phyloP scores from a whole-genome alignment of 305 asterid species.

The Striga hermonthica region DNA sequence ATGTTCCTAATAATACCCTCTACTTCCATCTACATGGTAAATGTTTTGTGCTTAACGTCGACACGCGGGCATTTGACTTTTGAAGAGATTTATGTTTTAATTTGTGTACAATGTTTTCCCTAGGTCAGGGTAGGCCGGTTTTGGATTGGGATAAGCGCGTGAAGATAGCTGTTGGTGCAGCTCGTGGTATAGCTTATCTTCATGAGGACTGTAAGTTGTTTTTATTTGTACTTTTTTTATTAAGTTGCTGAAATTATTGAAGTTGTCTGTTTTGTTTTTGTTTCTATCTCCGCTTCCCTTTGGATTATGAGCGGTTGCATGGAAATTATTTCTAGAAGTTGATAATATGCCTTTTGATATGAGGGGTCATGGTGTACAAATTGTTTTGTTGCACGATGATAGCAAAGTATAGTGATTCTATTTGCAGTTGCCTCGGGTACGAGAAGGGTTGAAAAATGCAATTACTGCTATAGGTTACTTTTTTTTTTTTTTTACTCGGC shows the following conservation, averaged over 20 bases:
- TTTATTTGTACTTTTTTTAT: conserved; percentile 18
- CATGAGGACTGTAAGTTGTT: conserved; percentile 89
- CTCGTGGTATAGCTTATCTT: conserved; percentile 94
- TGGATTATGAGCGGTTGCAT: no score
- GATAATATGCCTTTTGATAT: no score
- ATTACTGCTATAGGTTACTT: background rate
- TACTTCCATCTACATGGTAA: conserved; percentile 96
- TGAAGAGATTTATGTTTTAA: conserved; percentile 10
- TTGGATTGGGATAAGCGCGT: conserved; percentile 80
- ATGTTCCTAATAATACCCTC: conserved; percentile 77
- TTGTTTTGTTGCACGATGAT: no score
- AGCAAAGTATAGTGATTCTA: no score
- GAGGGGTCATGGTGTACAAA: no score
- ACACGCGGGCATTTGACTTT: background rate
- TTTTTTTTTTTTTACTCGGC: background rate
- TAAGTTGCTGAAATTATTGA: background rate
- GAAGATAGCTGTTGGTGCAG: conserved; percentile 81
- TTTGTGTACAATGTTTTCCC: conserved; percentile 1
- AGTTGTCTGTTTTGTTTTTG: no score
- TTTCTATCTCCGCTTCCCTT: no score
- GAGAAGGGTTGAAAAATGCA: background rate
- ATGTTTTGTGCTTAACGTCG: conserved; percentile 15
- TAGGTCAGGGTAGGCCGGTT: conserved; percentile 64
- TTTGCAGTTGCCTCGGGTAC: no score
- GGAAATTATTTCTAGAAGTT: no score